phyloP scores from a whole-genome alignment of 1,284 basidiomycete genomes.

The Heterobasidion irregulare region DNA sequence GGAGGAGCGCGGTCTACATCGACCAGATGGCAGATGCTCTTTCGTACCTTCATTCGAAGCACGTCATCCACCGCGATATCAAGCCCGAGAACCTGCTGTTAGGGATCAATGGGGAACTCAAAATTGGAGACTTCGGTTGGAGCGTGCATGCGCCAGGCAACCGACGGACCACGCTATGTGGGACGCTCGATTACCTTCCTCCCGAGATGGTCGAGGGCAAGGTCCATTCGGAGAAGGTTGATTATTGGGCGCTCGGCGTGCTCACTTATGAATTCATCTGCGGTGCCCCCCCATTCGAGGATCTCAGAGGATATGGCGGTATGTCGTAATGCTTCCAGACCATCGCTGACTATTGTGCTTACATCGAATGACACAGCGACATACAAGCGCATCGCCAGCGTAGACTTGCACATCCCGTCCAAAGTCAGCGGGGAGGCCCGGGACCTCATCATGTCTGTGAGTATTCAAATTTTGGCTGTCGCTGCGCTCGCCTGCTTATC shows the following conservation, averaged over 20 bases:
- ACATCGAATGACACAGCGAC: slow-evolving; percentile 47
- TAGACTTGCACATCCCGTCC: slow-evolving; percentile 75
- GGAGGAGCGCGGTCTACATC: slow-evolving; percentile 82
- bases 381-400: slow-evolving; percentile 76
- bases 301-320: slow-evolving; percentile 72
- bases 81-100: slow-evolving; percentile 97
- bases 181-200: slow-evolving; percentile 94
- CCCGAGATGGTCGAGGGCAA: slow-evolving; percentile 97
- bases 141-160: slow-evolving; percentile 95
- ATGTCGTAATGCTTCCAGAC: slow-evolving; percentile 15
- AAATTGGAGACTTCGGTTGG: slow-evolving; percentile 99
- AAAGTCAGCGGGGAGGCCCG: slow-evolving; percentile 57
- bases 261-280: slow-evolving; percentile 93
- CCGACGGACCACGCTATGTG: slow-evolving; percentile 84
- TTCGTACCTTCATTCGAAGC: slow-evolving; percentile 88
- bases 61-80: slow-evolving; percentile 98
- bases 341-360: slow-evolving; percentile 2
- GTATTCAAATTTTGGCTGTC: slow-evolving; percentile 7
- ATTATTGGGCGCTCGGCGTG: slow-evolving; percentile 96
- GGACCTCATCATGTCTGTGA: slow-evolving; percentile 57
- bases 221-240: slow-evolving; percentile 84
- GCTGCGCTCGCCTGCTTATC: slow-evolving; percentile 1
- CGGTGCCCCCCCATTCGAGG: slow-evolving; percentile 93
- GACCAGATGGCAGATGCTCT: slow-evolving; percentile 99
- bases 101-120: slow-evolving; percentile 93